A percentile compares a stretch with the other conserved stretches of the same genome.
Conservation (phyloP, 1,139 yeast species). For the Yamadazyma taylorii region DNA sequence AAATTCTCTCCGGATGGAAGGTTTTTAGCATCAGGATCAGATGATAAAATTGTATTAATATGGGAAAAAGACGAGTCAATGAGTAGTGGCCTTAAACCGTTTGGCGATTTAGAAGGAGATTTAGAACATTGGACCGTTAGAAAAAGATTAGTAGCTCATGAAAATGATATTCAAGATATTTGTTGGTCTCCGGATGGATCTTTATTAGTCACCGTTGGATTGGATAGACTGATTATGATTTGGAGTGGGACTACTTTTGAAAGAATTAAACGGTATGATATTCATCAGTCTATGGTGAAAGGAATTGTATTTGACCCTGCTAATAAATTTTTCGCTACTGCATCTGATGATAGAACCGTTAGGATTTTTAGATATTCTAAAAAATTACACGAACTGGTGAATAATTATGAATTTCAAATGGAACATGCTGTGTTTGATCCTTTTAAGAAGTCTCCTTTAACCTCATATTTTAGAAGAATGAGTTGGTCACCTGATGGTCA, state of each 20-base stretch:
- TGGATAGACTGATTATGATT: conserved; percentile 85
- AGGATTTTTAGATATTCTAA: conserved; percentile 84
- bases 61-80: conserved; percentile 87
- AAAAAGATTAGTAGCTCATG: conserved; percentile 90
- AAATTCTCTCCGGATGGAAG: conserved; percentile 90
- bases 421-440: conserved; percentile 85
- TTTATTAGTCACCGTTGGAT: conserved; percentile 86
- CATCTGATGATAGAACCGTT: conserved; percentile 92
- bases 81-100: conserved; percentile 40
- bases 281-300: conserved; percentile 93
- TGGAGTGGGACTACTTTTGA: conserved; percentile 96
- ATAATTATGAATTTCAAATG: conserved; percentile 77
- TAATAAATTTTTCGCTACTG: conserved; percentile 93
- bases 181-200: conserved; percentile 98
- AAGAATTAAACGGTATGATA: conserved; percentile 81
- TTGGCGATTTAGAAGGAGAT: conserved; percentile 59
- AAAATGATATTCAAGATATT: conserved; percentile 93
- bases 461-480: conserved; percentile 86
- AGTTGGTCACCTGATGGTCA: conserved; percentile 99
- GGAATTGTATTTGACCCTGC: conserved; percentile 98
- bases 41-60: conserved; percentile 84
- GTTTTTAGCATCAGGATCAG: conserved; percentile 91
- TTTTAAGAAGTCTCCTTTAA: conserved; percentile 83
- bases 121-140: conserved; percentile 92
- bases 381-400: conserved; percentile 50